These are phyloP conservation scores for Emericellopsis atlantica DNA, from an alignment of 2,329 filamentous ascomycete species.

Conservation along the genomic window DNA sequence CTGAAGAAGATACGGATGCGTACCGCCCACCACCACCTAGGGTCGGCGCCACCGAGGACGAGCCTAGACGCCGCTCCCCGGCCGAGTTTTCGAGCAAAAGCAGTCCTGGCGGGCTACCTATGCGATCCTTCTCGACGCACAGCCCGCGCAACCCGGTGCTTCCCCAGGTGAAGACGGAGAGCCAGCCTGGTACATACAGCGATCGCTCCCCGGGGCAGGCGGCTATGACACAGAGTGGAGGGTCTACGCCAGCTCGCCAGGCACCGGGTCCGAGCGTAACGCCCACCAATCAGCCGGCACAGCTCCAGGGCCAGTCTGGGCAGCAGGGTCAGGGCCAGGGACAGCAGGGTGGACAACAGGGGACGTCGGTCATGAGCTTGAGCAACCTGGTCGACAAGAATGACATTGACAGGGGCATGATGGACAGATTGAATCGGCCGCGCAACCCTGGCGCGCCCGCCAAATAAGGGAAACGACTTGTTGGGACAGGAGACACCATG, in stretches of 20 bases:
- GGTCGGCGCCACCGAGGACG: constrained; percentile 28
- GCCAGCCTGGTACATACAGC: neutral
- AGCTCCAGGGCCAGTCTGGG: neutral
- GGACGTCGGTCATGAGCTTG: constrained; percentile 36
- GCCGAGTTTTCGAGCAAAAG: constrained; percentile 33
- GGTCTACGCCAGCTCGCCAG: constrained; percentile 18
- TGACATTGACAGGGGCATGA: constrained; percentile 44
- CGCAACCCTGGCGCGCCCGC: constrained; percentile 4
- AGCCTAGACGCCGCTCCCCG: constrained; percentile 36
- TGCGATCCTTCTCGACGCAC: constrained; percentile 21
- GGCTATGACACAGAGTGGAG: constrained; percentile 11
- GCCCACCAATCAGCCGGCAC: constrained; percentile 1
- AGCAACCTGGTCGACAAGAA: constrained; percentile 37
- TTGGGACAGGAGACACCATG: neutral
- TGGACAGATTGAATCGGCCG: constrained; percentile 35
- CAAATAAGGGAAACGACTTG: neutral
- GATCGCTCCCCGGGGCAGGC: constrained; percentile 17
- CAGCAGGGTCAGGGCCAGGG: constrained; percentile 5
- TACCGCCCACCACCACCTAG: constrained; percentile 32
- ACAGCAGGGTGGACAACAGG: constrained; percentile 8
- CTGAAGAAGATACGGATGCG: constrained; percentile 25
- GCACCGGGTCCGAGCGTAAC: constrained; percentile 1
- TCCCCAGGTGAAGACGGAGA: constrained; percentile 15
- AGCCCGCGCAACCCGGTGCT: constrained; percentile 25
- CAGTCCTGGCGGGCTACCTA: constrained; percentile 29